Evolutionary conservation across 805 yeast genomes (phyloP).

Genomic region (Scheffersomyces coipomensis): DNA sequence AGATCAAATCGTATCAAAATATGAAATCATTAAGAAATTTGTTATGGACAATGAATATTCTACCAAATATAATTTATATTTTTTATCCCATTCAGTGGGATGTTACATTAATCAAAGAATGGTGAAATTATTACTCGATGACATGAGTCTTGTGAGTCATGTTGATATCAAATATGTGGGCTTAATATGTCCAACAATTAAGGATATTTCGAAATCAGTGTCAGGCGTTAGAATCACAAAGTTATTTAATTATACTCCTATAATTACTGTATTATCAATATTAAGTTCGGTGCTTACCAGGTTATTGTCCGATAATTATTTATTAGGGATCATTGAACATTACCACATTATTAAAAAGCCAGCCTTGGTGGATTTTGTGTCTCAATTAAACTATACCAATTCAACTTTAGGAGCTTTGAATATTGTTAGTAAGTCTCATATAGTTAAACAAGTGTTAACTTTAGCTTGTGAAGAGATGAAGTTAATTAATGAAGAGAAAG

Average conservation of each 20-base stretch:
- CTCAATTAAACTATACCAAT: conserved; percentile 16
- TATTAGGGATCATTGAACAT: conserved; percentile 1
- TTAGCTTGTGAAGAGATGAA: conserved; percentile 63
- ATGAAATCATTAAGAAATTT: conserved; percentile 43
- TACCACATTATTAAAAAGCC: background rate
- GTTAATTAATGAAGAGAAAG: conserved; percentile 47
- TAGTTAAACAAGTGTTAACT: conserved; percentile 53
- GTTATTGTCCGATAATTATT: conserved; percentile 14
- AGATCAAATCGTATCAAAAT: conserved; percentile 60
- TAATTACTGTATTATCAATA: conserved; percentile 17
- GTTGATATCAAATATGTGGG: conserved; percentile 46
- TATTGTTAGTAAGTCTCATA: conserved; percentile 39
- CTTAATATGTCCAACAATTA: conserved; percentile 67
- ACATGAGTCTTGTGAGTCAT: conserved; percentile 17
- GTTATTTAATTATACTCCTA: conserved; percentile 26
- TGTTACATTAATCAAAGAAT: conserved; percentile 60
- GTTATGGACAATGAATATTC: conserved; percentile 10
- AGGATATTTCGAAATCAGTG: conserved; percentile 51
- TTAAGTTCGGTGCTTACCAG: conserved; percentile 26
- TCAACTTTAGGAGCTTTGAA: conserved; percentile 42
- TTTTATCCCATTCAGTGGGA: conserved; percentile 75
- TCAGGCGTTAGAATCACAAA: conserved; percentile 29
- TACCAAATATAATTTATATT: conserved; percentile 32
- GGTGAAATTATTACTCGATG: conserved; percentile 25
- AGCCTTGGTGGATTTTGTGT: conserved; percentile 1